Evolutionary conservation across 768 basidiomycete species (phyloP), one percentile per base, ranked within the genome.

Genomic region (Suillus americanus): DNA sequence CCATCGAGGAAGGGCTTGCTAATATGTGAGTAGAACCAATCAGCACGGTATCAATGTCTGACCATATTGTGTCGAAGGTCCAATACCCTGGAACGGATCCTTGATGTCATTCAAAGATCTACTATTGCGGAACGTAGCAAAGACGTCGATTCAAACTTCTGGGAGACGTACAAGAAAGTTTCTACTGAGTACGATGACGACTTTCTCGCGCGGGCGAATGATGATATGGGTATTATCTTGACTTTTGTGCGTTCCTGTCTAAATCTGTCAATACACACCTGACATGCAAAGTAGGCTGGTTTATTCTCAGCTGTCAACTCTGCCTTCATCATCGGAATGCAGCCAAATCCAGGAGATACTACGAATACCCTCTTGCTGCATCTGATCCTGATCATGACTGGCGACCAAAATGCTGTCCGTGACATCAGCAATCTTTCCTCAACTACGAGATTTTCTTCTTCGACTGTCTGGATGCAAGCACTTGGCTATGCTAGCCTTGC

Each of bases 301-400:
- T 70, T 81, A 28, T 80, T 81, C 65, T 77, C 79, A 16, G 75
- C 77, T 3, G 74, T 72, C 2, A 72, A 78, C 10, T 76, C 74
- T 2, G 71, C 79, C 0, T 81, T 80, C 56, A 73, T 77, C 3
- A 69, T 79, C 12, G 77, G 78, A 62, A 77, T 77, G 16, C 51
- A 53, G 18, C 70, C 68, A 51, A 70, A 79, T 51, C 66, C 76
- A 2, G 59, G 62, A 33, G 69, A 74, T 2, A 63, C 62, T 28
- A 70, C 70, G 6, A 63, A 62, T 10, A 61, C 56, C 46, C 70
- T 75, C 54, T 68, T 79, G 14, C 9, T 63, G 18, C 38, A 63
- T 0, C n/a, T 61, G 3, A 41, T 51, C 16, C 8, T 4, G 8
- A 28, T 51, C 14, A 51, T 14, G 8, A 16, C 25, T 7, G 10